These are phyloP conservation scores for Globisporangium paroecandrum DNA, from an alignment of 352 stramenopile genomes.

Conservation along the genomic window DNA sequence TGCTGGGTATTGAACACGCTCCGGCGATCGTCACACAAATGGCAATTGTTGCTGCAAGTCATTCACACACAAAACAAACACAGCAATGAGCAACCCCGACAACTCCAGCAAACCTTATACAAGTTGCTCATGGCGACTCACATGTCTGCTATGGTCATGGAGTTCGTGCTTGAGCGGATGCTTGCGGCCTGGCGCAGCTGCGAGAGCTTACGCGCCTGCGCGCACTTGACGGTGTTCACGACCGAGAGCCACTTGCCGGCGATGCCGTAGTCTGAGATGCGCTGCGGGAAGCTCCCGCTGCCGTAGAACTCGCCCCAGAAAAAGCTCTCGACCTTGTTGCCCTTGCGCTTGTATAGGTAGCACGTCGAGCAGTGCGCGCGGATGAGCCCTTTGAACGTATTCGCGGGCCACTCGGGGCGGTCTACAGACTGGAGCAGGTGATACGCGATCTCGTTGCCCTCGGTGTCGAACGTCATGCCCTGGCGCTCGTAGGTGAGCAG, in stretches of 20 bases:
- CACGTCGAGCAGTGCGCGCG: slow-evolving; percentile 26
- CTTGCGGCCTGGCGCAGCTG: slow-evolving; percentile 11
- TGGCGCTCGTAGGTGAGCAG: slow-evolving; percentile 51
- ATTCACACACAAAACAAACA: not conserved
- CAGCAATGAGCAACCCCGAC: not conserved
- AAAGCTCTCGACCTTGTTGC: slow-evolving; percentile 26
- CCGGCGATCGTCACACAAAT: slow-evolving; percentile 3
- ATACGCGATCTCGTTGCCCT: slow-evolving; percentile 36
- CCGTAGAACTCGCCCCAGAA: slow-evolving; percentile 32
- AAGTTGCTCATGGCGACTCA: not conserved
- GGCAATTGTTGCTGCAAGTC: slow-evolving; percentile 20
- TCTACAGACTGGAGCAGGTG: slow-evolving; percentile 46
- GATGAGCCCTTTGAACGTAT: slow-evolving; percentile 28
- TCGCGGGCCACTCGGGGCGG: slow-evolving; percentile 25
- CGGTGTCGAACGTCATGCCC: slow-evolving; percentile 29
- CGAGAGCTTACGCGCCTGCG: slow-evolving; percentile 17
- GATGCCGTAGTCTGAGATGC: slow-evolving; percentile 30
- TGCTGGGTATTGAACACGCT: not conserved
- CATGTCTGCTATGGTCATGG: not conserved
- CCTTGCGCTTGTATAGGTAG: slow-evolving; percentile 28
- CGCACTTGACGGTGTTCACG: slow-evolving; percentile 24
- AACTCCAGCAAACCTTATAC: not conserved
- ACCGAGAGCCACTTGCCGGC: slow-evolving; percentile 35
- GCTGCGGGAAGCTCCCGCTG: slow-evolving; percentile 26
- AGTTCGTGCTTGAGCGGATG: not conserved